Percentiles rank a stretch among this genome's conserved stretches.
These are phyloP conservation scores for Yamadazyma sp. DNA, from an alignment of 805 yeast genomes.

Conservation along the genomic window DNA sequence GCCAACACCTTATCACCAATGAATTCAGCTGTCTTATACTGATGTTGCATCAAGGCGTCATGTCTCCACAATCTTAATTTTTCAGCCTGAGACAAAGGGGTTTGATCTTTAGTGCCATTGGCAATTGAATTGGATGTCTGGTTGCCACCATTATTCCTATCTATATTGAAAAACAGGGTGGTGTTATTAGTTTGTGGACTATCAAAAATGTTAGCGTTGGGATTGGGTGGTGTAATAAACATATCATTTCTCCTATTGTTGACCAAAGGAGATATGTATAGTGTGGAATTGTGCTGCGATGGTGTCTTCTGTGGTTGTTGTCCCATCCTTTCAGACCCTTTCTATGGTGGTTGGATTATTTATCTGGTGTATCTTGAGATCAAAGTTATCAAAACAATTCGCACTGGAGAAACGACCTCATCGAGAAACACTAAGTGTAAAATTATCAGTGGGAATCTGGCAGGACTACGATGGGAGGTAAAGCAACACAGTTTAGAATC, in stretches of 20 bases:
- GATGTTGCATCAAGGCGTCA: constrained; percentile 90
- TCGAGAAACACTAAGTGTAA: no score
- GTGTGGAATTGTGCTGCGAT: constrained; percentile 68
- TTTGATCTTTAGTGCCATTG: constrained; percentile 8
- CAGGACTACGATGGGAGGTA: no score
- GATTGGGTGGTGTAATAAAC: constrained; percentile 49
- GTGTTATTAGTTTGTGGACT: constrained; percentile 34
- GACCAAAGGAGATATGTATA: constrained; percentile 69
- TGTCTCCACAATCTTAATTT: constrained; percentile 87
- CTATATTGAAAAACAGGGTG: constrained; percentile 37
- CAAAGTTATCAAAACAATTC: no score
- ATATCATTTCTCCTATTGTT: constrained; percentile 39
- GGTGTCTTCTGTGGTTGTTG: constrained; percentile 26
- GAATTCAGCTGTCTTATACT: constrained; percentile 83
- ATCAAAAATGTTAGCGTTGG: constrained; percentile 40
- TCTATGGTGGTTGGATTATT: no score
- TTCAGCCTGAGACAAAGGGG: constrained; percentile 67
- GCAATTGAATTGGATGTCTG: constrained; percentile 4
- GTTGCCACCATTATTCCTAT: constrained; percentile 14
- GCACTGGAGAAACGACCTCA: no score
- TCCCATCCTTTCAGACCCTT: constrained; percentile 13
- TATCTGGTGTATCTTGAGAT: no score
- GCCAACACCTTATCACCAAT: constrained; percentile 88
- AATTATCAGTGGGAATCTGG: no score
- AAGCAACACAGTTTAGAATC: constrained; percentile 53